Percentiles rank a stretch among this genome's conserved stretches.
Conservation (phyloP, 768 basidiomycete genomes). For the Asterophora lycoperdoides region DNA sequence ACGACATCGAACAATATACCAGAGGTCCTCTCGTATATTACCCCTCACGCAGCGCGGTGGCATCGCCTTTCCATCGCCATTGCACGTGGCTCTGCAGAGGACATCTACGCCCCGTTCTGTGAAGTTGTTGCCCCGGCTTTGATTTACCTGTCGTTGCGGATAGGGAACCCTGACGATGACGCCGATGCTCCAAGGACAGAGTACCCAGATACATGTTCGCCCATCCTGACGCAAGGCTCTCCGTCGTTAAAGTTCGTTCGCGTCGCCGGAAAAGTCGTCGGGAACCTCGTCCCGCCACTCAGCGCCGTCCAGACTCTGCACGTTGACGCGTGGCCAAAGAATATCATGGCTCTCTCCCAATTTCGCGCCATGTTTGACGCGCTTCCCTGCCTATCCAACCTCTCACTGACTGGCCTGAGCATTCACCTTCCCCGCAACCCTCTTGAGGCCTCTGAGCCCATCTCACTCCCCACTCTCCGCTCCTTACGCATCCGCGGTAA, state of each 20-base stretch:
- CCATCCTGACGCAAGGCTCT: conserved; percentile 29
- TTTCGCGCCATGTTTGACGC: conserved; percentile 31
- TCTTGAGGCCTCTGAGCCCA: conserved; percentile 23
- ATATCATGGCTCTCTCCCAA: conserved; percentile 31
- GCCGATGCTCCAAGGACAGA: conserved; percentile 26
- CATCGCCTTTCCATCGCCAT: conserved; percentile 31
- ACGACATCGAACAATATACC: conserved; percentile 20
- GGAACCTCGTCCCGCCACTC: conserved; percentile 36
- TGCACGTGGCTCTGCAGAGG: conserved; percentile 17
- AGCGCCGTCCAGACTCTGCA: conserved; percentile 36
- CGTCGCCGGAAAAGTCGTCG: conserved; percentile 37
- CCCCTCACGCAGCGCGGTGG: conserved; percentile 36
- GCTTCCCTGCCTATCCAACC: conserved; percentile 34
- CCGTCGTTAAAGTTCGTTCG: conserved; percentile 37
- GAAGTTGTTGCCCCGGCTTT: conserved; percentile 28
- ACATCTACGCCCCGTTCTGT: conserved; percentile 26
- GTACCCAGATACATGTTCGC: conserved; percentile 24
- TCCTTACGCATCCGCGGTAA: conserved; percentile 40
- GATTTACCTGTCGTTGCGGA: conserved; percentile 35
- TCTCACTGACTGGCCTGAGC: conserved; percentile 39
- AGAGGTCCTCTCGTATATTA: conserved; percentile 28
- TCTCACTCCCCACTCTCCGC: conserved; percentile 30
- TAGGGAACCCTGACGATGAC: conserved; percentile 25
- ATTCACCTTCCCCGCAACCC: conserved; percentile 33
- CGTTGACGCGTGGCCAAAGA: conserved; percentile 37